Base-by-base conservation (phyloP, 306 rosid species). In the Acacia crassicarpa region DNA sequence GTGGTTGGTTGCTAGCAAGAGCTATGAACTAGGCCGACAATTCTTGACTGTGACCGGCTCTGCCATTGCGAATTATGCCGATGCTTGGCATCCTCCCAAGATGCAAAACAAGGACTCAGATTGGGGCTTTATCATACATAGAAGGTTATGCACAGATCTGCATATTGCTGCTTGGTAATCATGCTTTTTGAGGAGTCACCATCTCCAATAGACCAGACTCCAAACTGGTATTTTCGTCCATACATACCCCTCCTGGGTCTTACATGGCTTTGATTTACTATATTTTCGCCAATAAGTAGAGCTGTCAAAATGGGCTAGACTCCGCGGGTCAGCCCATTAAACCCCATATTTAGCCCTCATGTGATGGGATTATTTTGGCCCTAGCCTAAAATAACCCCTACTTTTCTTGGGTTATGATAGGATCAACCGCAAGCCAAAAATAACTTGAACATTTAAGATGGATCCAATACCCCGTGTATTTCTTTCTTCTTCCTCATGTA, bases 1-100 rank as follows among this genome's bases (percentile, higher is more conserved):
- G 75, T 92, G 93, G 94, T 82, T 92, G 83, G 94, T 86, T 77
- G 72, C 82, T 49, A 84, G 73, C 69, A 92, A 87, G 85, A 86
- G 92, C 88, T 51, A 88, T 19, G 88, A 85, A 33, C 71, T 94
- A 22, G 98, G 92, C 9, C 90, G 82, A 77, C 86, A 68, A 51
- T 88, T 94, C 0, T n/a, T 94, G 62, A 83, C 67, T 0, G 61
- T 19, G 19, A 88, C 91, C 65, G 82, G 94, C 70, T 88, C 97
- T 5, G 91, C 86, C 54, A 61, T 92, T 79, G 84, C 97, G 41
- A 87, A 88, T 30, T 92, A 85, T 80, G 77, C 97, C 43, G 68
- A 89, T 80, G 88, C 85, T 78, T 86, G 90, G 84, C 90, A 84
- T 22, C 62, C 84, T 46, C 89, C 62, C 81, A 78, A 67, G 77